Percentiles rank a stretch among this genome's conserved stretches.
These are phyloP conservation scores for Tricholoma furcatifolium DNA, from an alignment of 768 basidiomycete species.

Conservation along the genomic window DNA sequence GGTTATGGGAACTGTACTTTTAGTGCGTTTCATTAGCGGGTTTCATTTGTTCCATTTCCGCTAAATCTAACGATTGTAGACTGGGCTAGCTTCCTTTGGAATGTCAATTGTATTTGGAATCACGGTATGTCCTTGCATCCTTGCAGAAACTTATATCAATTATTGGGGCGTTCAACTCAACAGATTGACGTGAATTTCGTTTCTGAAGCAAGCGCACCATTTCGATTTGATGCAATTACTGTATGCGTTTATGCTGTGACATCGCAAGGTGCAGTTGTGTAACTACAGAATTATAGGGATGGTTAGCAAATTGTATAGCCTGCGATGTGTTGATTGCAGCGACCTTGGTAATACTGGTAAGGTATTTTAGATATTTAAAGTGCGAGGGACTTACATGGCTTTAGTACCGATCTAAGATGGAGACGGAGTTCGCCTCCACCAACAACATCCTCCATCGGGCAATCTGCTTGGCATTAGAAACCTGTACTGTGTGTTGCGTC, in stretches of 20 bases:
- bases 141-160: not conserved
- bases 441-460: too few species aligned
- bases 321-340: not conserved
- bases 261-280: not conserved
- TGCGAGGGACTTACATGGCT: too few species aligned
- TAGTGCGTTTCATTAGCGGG: too few species aligned
- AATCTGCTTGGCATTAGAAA: too few species aligned
- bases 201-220: not conserved
- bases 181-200: not conserved
- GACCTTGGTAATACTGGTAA: not conserved
- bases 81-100: slow-evolving; percentile 13
- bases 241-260: not conserved
- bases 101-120: not conserved
- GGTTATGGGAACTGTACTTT: too few species aligned
- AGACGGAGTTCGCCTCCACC: too few species aligned
- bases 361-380: not conserved
- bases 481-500: too few species aligned
- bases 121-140: not conserved
- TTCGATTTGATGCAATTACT: not conserved
- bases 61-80: too few species aligned
- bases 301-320: not conserved
- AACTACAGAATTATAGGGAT: not conserved
- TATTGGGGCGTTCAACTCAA: too few species aligned
- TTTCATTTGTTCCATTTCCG: too few species aligned
- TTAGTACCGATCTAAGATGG: too few species aligned